Percentiles rank a stretch among this genome's conserved stretches.
These are phyloP conservation scores for Middelhovenomyces tepae DNA, from an alignment of 805 yeast genomes.

Conservation along the genomic window DNA sequence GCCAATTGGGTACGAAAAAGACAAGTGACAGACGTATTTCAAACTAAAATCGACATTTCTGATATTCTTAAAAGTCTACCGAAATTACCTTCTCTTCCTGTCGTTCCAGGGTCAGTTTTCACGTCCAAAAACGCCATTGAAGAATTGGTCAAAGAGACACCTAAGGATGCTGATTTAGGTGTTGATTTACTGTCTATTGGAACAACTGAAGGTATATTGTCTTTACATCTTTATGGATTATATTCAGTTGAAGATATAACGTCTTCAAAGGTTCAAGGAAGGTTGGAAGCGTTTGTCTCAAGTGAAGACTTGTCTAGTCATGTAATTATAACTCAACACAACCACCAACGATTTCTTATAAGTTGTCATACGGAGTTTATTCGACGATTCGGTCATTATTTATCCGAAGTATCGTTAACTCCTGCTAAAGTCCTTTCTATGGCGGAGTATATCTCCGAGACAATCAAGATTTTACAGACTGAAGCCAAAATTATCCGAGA, in stretches of 20 bases:
- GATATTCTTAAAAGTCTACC: constrained; percentile 23
- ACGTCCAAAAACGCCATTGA: too few relatives aligned
- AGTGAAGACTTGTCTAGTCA: constrained; percentile 8
- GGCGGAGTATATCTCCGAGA: constrained; percentile 25
- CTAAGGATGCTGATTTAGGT: too few relatives aligned
- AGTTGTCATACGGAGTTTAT: constrained; percentile 21
- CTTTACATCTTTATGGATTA: constrained; percentile 28
- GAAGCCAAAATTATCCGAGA: constrained; percentile 26
- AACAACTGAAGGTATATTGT: constrained; percentile 18
- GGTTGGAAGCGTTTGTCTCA: constrained; percentile 6
- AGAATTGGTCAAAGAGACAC: too few relatives aligned
- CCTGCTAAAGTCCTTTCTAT: constrained; percentile 32
- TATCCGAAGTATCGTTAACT: constrained; percentile 27
- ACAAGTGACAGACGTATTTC: constrained; percentile 13
- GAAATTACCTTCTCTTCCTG: constrained; percentile 11
- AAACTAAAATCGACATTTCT: constrained; percentile 23
- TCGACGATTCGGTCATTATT: constrained; percentile 22
- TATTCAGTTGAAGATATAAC: constrained; percentile 24
- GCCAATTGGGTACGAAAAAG: constrained; percentile 9
- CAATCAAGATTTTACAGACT: constrained; percentile 20
- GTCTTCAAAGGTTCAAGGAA: constrained; percentile 8
- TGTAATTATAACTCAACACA: constrained; percentile 3
- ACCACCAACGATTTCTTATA: constrained; percentile 1
- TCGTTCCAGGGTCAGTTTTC: constrained; percentile 7
- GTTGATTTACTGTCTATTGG: constrained; percentile 24